Conservation (phyloP, 257 asterid genomes). For the Asclepias syriaca region DNA sequence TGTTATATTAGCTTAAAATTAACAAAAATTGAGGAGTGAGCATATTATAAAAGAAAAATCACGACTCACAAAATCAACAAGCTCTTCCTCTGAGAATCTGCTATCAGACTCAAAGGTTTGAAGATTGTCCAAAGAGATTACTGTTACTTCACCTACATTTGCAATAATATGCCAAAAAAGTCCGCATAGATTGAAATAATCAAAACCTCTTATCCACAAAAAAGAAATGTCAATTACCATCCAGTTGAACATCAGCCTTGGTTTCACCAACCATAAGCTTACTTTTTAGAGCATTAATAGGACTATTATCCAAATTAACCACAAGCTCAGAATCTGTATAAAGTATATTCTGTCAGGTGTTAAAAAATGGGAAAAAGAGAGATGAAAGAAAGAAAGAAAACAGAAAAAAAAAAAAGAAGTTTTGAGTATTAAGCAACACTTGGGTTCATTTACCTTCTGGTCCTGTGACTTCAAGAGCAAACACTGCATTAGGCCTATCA, state of each 20-base stretch:
- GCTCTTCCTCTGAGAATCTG: slow-evolving; percentile 65
- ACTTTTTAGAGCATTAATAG: slow-evolving; percentile 41
- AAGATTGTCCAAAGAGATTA: slow-evolving; percentile 52
- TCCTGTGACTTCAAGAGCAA: slow-evolving; percentile 76
- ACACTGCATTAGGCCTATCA: slow-evolving; percentile 72
- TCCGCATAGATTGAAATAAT: slow-evolving; percentile 12
- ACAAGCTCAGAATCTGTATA: slow-evolving; percentile 40
- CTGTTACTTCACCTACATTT: slow-evolving; percentile 63
- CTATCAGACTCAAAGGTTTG: slow-evolving; percentile 30
- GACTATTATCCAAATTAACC: slow-evolving; percentile 25
- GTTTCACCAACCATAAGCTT: slow-evolving; percentile 46
- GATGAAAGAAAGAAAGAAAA: not conserved
- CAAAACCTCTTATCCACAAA: slow-evolving; percentile 8
- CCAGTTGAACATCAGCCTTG: slow-evolving; percentile 58
- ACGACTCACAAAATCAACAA: slow-evolving; percentile 64
- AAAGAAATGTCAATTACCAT: slow-evolving; percentile 42
- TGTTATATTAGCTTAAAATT: slow-evolving; percentile 13
- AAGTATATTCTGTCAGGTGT: slow-evolving; percentile 5
- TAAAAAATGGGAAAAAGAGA: not conserved
- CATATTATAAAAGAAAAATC: not conserved
- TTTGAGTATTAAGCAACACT: not conserved
- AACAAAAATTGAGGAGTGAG: not conserved
- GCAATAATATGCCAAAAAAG: slow-evolving; percentile 21
- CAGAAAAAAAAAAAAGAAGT: not conserved
- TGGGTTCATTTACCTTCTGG: slow-evolving; percentile 47